These are phyloP conservation scores for Actinomortierella ambigua DNA, from an alignment of 371 early-diverging fungal species.

Conservation along the genomic window DNA sequence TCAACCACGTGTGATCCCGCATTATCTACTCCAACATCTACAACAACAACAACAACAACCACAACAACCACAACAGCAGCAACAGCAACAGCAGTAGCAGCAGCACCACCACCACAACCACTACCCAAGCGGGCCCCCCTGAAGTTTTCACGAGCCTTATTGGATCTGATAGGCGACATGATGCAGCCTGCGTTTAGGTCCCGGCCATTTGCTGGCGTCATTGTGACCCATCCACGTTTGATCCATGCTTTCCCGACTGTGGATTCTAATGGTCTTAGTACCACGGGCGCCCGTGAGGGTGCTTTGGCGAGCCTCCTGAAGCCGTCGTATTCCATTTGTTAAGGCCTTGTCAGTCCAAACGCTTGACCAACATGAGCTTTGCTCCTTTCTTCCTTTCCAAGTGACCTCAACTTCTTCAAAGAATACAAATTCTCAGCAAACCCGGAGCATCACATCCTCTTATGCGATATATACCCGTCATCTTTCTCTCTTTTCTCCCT, in stretches of 20 bases:
- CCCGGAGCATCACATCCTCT: no score
- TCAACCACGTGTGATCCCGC: background rate
- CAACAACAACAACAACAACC: background rate
- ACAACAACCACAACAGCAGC: background rate
- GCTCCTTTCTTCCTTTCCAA: no score
- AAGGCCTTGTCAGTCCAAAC: background rate
- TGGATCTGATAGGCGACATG: conserved; percentile 68
- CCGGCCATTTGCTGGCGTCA: conserved; percentile 59
- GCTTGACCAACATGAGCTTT: no score
- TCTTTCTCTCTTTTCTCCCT: background rate
- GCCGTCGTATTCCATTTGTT: conserved; percentile 23
- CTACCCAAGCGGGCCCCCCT: background rate
- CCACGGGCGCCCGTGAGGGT: conserved; percentile 14
- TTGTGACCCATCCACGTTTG: conserved; percentile 33
- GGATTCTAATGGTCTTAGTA: conserved; percentile 9
- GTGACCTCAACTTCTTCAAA: no score
- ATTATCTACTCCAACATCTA: background rate
- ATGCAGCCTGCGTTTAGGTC: conserved; percentile 57
- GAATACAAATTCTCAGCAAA: no score
- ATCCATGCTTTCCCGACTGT: conserved; percentile 15
- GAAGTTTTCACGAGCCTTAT: conserved; percentile 47
- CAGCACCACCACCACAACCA: conserved; percentile 25
- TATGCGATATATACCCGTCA: no score
- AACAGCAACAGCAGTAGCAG: background rate
- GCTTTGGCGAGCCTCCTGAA: conserved; percentile 34